These are phyloP conservation scores for Lachnellula occidentalis DNA, from an alignment of 2,329 filamentous ascomycete species.

Conservation along the genomic window DNA sequence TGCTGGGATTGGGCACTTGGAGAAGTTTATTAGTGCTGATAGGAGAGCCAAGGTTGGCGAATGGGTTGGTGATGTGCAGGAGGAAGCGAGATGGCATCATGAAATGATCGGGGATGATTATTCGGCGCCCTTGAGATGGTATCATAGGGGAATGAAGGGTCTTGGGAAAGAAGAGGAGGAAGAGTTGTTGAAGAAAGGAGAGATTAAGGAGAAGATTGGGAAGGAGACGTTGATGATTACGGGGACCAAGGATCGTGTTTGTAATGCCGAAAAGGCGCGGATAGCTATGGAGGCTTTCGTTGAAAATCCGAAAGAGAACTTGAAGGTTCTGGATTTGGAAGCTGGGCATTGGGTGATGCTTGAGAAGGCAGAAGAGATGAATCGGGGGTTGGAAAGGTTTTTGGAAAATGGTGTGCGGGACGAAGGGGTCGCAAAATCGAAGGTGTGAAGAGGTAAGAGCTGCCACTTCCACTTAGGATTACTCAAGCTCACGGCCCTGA, in stretches of 20 bases:
- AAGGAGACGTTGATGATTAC: constrained; percentile 17
- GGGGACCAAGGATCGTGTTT: constrained; percentile 13
- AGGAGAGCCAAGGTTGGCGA: not conserved
- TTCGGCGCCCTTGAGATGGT: constrained; percentile 12
- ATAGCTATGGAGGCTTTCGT: constrained; percentile 6
- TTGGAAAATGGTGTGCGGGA: constrained; percentile 1
- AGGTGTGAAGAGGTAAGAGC: not conserved
- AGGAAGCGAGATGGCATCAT: constrained; percentile 9
- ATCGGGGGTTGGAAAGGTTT: constrained; percentile 6
- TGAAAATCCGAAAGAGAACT: constrained; percentile 1
- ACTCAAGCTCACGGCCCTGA: too few species aligned
- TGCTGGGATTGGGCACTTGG: constrained; percentile 6
- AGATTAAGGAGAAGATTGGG: constrained; percentile 6
- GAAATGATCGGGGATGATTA: constrained; percentile 11
- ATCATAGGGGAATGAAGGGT: constrained; percentile 10
- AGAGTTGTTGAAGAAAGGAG: constrained; percentile 6
- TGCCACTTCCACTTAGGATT: too few species aligned
- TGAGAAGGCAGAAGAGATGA: constrained; percentile 15
- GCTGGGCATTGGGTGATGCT: constrained; percentile 24
- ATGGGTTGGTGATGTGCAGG: not conserved
- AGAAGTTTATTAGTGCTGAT: constrained; percentile 1
- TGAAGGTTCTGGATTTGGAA: constrained; percentile 15
- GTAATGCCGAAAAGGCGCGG: constrained; percentile 5
- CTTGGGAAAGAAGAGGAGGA: constrained; percentile 14
- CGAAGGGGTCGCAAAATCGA: not conserved